Evolutionary conservation across 306 rosid genomes (phyloP).

Genomic region (cucumber (Cucumis sativus)): DNA sequence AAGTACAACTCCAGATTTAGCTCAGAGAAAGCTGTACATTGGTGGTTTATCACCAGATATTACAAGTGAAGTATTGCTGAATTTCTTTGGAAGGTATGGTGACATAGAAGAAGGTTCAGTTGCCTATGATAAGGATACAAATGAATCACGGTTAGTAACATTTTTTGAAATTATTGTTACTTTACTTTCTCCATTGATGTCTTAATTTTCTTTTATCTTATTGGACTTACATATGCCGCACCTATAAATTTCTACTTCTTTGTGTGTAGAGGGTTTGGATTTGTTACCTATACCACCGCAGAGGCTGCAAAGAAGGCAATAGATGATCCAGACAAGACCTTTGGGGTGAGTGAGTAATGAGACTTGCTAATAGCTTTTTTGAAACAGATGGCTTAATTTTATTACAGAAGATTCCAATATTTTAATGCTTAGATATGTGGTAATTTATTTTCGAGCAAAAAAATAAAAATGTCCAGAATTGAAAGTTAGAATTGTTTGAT

Average conservation of each 20-base stretch:
- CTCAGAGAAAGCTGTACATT: slow-evolving; percentile 70
- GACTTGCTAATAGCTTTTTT: background rate
- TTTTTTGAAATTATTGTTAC: background rate
- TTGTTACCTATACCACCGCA: slow-evolving; percentile 51
- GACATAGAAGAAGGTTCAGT: slow-evolving; percentile 83
- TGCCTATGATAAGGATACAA: slow-evolving; percentile 67
- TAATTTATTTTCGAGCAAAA: background rate
- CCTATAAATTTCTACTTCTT: slow-evolving; percentile 5
- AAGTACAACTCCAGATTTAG: slow-evolving; percentile 46
- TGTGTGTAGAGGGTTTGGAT: slow-evolving; percentile 61
- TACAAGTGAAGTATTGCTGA: slow-evolving; percentile 54
- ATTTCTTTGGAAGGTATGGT: slow-evolving; percentile 48
- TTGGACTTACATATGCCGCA: background rate
- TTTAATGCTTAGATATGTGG: background rate
- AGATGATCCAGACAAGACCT: slow-evolving; percentile 50
- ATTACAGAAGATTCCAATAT: background rate
- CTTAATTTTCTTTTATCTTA: background rate
- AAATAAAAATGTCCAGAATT: background rate
- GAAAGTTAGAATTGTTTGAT: background rate
- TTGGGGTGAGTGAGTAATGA: slow-evolving; percentile 38
- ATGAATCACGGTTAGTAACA: slow-evolving; percentile 43
- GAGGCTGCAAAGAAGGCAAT: slow-evolving; percentile 76
- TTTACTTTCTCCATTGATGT: background rate
- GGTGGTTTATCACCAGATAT: slow-evolving; percentile 64
- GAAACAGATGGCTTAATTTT: background rate